Evolutionary conservation across 2,329 filamentous ascomycete species (phyloP).

Genomic region (Pyrenophora graminea): DNA sequence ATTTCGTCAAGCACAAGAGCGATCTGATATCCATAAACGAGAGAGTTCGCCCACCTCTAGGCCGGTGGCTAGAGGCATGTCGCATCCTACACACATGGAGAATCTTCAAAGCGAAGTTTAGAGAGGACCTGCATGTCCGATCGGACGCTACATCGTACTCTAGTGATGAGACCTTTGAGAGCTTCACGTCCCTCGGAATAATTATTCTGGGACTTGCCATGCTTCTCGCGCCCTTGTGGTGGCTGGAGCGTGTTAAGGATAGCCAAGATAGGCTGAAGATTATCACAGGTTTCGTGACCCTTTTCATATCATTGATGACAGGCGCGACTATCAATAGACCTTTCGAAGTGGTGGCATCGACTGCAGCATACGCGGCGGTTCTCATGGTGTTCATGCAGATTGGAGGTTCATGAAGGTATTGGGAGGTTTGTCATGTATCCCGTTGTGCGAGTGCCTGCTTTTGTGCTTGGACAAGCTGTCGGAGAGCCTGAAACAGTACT

Average conservation of each 20-base stretch:
- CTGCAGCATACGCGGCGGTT: constrained; percentile 22
- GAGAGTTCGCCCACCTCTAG: background rate
- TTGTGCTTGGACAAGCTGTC: too few relatives aligned
- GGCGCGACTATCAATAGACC: constrained; percentile 19
- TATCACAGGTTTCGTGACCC: constrained; percentile 29
- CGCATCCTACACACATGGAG: constrained; percentile 6
- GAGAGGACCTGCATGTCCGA: constrained; percentile 1
- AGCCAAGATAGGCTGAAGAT: constrained; percentile 14
- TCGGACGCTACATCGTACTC: constrained; percentile 15
- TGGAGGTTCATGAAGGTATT: background rate
- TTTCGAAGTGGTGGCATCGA: constrained; percentile 28
- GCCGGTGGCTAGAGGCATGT: background rate
- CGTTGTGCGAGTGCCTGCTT: too few relatives aligned
- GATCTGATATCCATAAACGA: constrained; percentile 27
- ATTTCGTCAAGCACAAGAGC: constrained; percentile 13
- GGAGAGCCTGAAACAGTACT: too few relatives aligned
- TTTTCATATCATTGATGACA: constrained; percentile 22
- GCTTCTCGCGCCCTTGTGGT: constrained; percentile 32
- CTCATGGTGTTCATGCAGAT: constrained; percentile 1
- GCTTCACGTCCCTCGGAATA: constrained; percentile 13
- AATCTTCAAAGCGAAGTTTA: constrained; percentile 14
- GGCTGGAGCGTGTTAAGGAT: constrained; percentile 14
- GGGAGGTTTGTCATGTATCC: background rate
- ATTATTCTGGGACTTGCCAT: constrained; percentile 16
- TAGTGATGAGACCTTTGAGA: constrained; percentile 17